These are phyloP conservation scores for Metschnikowia cerradonensis DNA, from an alignment of 805 yeast genomes.

Conservation along the genomic window DNA sequence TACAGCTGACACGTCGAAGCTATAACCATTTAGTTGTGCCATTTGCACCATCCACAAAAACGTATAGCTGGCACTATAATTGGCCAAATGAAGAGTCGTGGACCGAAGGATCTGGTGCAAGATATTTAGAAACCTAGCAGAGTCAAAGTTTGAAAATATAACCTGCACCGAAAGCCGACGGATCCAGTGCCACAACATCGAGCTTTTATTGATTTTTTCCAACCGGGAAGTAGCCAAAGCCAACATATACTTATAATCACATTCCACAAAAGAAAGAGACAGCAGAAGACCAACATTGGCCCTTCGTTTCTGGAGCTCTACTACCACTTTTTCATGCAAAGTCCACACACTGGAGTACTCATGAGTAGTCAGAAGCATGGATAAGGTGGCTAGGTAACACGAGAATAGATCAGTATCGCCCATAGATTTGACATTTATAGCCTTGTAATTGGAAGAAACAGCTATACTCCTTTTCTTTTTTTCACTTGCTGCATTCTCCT, in stretches of 20 bases:
- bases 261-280: slow-evolving; percentile 7
- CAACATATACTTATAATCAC: slow-evolving; percentile 18
- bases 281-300: not conserved
- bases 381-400: slow-evolving; percentile 29
- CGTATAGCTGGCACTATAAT: slow-evolving; percentile 35
- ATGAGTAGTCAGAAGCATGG: slow-evolving; percentile 35
- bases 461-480: too few relatives aligned
- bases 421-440: not conserved
- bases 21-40: slow-evolving; percentile 7
- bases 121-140: not conserved
- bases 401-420: not conserved
- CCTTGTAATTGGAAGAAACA: too few relatives aligned
- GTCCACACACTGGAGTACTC: slow-evolving; percentile 32
- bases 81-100: slow-evolving; percentile 34
- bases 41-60: slow-evolving; percentile 26
- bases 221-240: slow-evolving; percentile 32
- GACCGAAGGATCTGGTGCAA: slow-evolving; percentile 24
- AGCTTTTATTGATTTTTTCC: slow-evolving; percentile 36
- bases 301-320: slow-evolving; percentile 6
- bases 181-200: slow-evolving; percentile 34
- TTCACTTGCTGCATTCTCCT: too few relatives aligned
- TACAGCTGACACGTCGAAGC: slow-evolving; percentile 7
- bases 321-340: slow-evolving; percentile 25
- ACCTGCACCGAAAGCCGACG: slow-evolving; percentile 14
- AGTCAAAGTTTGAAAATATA: slow-evolving; percentile 8